Conservation (phyloP, 1,284 basidiomycete species). For the Cerrena zonata region DNA sequence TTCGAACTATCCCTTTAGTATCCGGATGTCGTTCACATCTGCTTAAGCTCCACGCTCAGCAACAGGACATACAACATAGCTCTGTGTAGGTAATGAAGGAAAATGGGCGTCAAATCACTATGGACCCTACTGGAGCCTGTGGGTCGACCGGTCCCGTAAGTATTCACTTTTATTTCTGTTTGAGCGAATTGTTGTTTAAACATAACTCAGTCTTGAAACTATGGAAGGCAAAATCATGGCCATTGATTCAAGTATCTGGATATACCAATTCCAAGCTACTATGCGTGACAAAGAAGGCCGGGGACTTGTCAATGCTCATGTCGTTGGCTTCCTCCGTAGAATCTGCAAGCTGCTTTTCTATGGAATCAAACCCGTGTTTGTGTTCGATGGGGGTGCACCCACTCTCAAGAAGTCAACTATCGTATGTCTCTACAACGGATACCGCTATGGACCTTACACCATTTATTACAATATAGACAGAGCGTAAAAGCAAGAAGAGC, state of each 20-base stretch:
- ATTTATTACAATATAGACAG: slow-evolving; percentile 45
- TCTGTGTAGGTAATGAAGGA: background rate
- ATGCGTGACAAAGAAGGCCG: slow-evolving; percentile 97
- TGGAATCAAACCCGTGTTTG: slow-evolving; percentile 94
- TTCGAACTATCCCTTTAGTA: no score
- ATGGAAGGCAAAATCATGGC: slow-evolving; percentile 87
- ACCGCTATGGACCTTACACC: background rate
- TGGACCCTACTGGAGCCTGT: slow-evolving; percentile 90
- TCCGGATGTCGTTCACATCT: no score
- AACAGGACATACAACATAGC: no score
- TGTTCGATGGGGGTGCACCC: slow-evolving; percentile 94
- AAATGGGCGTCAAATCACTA: slow-evolving; percentile 91
- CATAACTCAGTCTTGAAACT: slow-evolving; percentile 72
- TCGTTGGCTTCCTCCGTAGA: slow-evolving; percentile 87
- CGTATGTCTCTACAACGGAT: slow-evolving; percentile 42
- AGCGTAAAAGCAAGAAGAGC: slow-evolving; percentile 81
- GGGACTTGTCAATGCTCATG: slow-evolving; percentile 87
- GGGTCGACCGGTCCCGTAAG: slow-evolving; percentile 81
- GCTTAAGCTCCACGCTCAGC: no score
- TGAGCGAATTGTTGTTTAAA: slow-evolving; percentile 9
- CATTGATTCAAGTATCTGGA: slow-evolving; percentile 99
- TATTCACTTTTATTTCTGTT: slow-evolving; percentile 11
- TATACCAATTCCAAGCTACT: slow-evolving; percentile 97
- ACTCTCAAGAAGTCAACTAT: slow-evolving; percentile 82
- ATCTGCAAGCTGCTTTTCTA: slow-evolving; percentile 95